Evolutionary conservation across 257 asterid species (phyloP), one percentile per base, ranked within the genome.

Genomic region (Haberlea rhodopensis): DNA sequence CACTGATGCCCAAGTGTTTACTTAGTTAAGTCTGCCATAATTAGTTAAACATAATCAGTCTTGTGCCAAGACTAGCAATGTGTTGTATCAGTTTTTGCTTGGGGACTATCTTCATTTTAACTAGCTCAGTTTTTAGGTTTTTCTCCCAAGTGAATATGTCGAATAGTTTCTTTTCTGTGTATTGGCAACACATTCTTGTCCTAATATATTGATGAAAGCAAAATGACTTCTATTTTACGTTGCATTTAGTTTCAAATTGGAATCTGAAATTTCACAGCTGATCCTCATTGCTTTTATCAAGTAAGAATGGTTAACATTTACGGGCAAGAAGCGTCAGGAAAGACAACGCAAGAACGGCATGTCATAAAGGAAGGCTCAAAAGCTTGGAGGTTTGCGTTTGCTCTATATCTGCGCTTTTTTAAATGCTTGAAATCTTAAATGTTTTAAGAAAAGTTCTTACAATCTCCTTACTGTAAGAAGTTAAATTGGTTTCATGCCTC

Each of bases 251-350:
- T 32, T 60, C 53, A 20, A 66, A 20, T 60, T 13, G 45, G 15
- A 64, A 19, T 32, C 54, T 60, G 67, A 16, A n/a, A n/a, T n/a
- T n/a, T 21, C 26, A 18, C 73, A 51, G 80, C 49, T 1, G 51
- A 58, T 49, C 22, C 63, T 55, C 19, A 37, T 72, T 78, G 68
- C 75, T 60, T 73, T 66, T 23, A 28, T 57, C 77, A 90, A 96
- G 99, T 97, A 72, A 83, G 99, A 77, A 84, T 94, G 79, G 84
- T 94, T 25, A 96, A 94, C 75, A 79, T 94, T 29, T 94, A 84
- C 62, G 97, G 99, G 63, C 95, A 80, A 68, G 99, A 94, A 83
- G 97, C 97, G 68, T 90, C 97, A 5, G 99, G 99, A 67, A 90
- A 94, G 95, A 94, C 99, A 21, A 90, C 97, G 20, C 91, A 90